Conservation (phyloP, 768 basidiomycete species). For the Sutorius australiensis region DNA sequence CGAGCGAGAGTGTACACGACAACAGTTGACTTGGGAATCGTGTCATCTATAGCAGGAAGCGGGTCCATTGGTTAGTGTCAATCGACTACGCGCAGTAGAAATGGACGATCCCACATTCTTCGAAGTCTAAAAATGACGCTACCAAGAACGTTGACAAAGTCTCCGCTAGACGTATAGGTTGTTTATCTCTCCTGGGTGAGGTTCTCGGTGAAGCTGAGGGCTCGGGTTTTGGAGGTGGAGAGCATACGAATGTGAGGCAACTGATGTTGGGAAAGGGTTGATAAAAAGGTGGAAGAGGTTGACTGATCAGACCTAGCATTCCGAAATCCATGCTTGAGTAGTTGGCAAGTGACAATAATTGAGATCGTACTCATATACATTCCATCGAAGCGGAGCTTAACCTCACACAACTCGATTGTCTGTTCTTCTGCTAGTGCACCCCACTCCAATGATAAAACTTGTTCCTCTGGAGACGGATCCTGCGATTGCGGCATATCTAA, state of each 20-base stretch:
- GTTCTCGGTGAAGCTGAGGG: slow-evolving; percentile 22
- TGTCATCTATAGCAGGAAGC: slow-evolving; percentile 37
- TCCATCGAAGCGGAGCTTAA: slow-evolving; percentile 49
- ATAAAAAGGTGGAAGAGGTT: slow-evolving; percentile 46
- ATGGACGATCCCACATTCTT: slow-evolving; percentile 46
- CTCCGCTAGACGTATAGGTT: slow-evolving; percentile 22
- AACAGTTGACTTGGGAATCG: slow-evolving; percentile 37
- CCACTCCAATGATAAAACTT: slow-evolving; percentile 34
- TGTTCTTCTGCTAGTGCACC: slow-evolving; percentile 60
- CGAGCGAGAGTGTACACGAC: slow-evolving; percentile 33
- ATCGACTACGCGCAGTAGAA: neutral
- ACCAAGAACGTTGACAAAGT: slow-evolving; percentile 44
- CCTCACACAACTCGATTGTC: slow-evolving; percentile 58
- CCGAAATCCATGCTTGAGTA: slow-evolving; percentile 3
- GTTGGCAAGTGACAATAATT: neutral
- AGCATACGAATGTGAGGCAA: slow-evolving; percentile 45
- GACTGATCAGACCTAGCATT: slow-evolving; percentile 38
- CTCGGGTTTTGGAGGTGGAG: slow-evolving; percentile 31
- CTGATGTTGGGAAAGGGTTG: slow-evolving; percentile 36
- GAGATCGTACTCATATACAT: slow-evolving; percentile 38
- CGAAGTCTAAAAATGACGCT: slow-evolving; percentile 55
- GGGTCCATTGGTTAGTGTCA: slow-evolving; percentile 24
- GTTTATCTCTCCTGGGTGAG: slow-evolving; percentile 28
- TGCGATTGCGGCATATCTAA: slow-evolving; percentile 23
- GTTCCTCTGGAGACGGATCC: slow-evolving; percentile 21